Conservation (phyloP, 2,329 filamentous ascomycete species). For the Cladosporium oxysporum region DNA sequence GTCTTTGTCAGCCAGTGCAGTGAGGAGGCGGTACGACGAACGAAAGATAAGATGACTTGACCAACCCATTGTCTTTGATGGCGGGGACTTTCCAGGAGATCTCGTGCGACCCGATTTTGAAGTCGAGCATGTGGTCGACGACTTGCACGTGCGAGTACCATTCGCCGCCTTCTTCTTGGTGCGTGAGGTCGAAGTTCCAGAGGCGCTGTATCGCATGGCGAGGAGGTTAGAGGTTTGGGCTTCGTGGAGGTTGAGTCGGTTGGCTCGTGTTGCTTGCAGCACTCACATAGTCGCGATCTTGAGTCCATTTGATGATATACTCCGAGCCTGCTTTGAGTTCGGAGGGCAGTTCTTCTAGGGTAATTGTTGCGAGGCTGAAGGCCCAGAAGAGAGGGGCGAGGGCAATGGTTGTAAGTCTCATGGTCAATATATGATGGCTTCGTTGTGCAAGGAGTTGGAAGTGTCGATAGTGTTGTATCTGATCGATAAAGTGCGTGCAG, state of each 20-base stretch:
- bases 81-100: neutral
- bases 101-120: neutral
- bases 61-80: neutral
- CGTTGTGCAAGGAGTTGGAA: neutral
- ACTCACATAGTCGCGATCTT: slow-evolving; percentile 2
- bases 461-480: neutral
- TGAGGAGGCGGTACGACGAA: neutral
- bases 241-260: too few relatives aligned
- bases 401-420: neutral
- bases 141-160: neutral
- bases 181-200: neutral
- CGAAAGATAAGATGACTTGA: too few relatives aligned
- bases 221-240: neutral
- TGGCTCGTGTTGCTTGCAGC: neutral
- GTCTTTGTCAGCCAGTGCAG: too few relatives aligned
- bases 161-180: neutral
- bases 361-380: slow-evolving; percentile 1
- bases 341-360: neutral
- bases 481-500: neutral
- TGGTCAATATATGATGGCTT: neutral
- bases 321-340: neutral
- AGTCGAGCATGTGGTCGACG: neutral
- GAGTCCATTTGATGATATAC: neutral
- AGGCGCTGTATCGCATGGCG: neutral
- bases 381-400: slow-evolving; percentile 8